Percentiles rank a stretch among this genome's conserved stretches.
These are phyloP conservation scores for Penicillium sp. DNA, from an alignment of 2,329 filamentous ascomycete species.

Conservation along the genomic window DNA sequence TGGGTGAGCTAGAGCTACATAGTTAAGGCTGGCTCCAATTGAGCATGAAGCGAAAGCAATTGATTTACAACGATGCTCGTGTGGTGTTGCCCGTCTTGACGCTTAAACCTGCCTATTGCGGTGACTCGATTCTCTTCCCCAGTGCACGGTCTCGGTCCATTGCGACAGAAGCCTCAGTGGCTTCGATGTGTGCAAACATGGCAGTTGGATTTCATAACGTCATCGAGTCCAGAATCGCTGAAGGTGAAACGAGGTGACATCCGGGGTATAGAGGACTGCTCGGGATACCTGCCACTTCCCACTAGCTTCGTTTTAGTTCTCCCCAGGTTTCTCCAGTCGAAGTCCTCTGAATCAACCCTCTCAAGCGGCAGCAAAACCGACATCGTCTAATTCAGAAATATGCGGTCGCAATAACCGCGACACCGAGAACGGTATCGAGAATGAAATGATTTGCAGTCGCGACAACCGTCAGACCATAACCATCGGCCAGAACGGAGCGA, in stretches of 20 bases:
- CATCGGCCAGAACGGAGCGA: slow-evolving; percentile 46
- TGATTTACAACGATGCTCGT: neutral
- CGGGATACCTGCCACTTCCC: neutral
- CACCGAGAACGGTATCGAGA: slow-evolving; percentile 65
- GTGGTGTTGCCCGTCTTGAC: neutral
- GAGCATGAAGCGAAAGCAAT: neutral
- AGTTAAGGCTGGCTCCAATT: neutral
- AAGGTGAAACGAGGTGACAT: neutral
- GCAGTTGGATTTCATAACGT: neutral
- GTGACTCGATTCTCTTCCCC: neutral
- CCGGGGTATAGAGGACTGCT: neutral
- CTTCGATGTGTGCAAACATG: neutral
- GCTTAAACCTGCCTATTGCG: slow-evolving; percentile 17
- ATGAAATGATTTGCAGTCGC: slow-evolving; percentile 68
- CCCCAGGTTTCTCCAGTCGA: slow-evolving; percentile 25
- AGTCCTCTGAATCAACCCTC: slow-evolving; percentile 17
- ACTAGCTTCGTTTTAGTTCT: neutral
- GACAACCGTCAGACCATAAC: slow-evolving; percentile 57
- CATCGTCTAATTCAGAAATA: slow-evolving; percentile 23
- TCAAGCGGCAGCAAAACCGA: slow-evolving; percentile 25
- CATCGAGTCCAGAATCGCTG: neutral
- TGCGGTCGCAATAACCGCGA: slow-evolving; percentile 30
- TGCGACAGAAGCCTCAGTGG: slow-evolving; percentile 1
- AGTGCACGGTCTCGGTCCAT: slow-evolving; percentile 1
- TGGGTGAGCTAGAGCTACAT: neutral